Evolutionary conservation across 164 flowering plant species (phyloP).

Genomic region (Saururus chinensis): DNA sequence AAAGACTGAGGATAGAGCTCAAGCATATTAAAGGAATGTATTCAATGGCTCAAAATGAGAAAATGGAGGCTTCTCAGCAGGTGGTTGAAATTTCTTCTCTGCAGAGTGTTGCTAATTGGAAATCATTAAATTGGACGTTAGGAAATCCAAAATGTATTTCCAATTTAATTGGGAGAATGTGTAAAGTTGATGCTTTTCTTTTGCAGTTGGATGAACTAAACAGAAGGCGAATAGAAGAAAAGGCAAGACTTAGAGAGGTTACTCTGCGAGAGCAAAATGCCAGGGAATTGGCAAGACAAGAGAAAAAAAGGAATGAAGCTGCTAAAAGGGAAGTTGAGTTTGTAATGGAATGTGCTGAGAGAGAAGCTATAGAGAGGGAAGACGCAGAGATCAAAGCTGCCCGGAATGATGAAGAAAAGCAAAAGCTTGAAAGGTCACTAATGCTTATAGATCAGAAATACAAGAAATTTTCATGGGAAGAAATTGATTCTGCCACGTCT

Average conservation of each 20-base stretch:
- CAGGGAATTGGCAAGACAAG: slow-evolving; percentile 40
- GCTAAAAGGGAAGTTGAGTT: slow-evolving; percentile 43
- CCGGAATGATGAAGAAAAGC: slow-evolving; percentile 44
- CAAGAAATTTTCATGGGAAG: slow-evolving; percentile 66
- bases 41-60: slow-evolving; percentile 66
- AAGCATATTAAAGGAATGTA: slow-evolving; percentile 70
- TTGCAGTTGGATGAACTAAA: slow-evolving; percentile 44
- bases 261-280: slow-evolving; percentile 40
- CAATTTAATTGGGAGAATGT: background rate
- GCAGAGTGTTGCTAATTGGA: background rate
- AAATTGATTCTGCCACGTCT: slow-evolving; percentile 60
- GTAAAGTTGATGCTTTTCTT: background rate
- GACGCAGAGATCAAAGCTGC: slow-evolving; percentile 50
- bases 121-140: background rate
- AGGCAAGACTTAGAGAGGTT: slow-evolving; percentile 42
- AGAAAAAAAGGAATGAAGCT: slow-evolving; percentile 46
- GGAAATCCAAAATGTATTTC: background rate
- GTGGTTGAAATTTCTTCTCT: slow-evolving; percentile 21
- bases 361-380: slow-evolving; percentile 46
- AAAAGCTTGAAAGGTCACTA: slow-evolving; percentile 46
- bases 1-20: slow-evolving; percentile 69
- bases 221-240: slow-evolving; percentile 41
- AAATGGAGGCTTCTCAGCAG: slow-evolving; percentile 56
- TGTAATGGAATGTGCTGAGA: slow-evolving; percentile 41
- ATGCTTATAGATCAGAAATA: slow-evolving; percentile 27